Percentiles rank a stretch among this genome's conserved stretches.
Conservation (phyloP, 495 filamentous ascomycete species). For the Trichoderma asperelloides region DNA sequence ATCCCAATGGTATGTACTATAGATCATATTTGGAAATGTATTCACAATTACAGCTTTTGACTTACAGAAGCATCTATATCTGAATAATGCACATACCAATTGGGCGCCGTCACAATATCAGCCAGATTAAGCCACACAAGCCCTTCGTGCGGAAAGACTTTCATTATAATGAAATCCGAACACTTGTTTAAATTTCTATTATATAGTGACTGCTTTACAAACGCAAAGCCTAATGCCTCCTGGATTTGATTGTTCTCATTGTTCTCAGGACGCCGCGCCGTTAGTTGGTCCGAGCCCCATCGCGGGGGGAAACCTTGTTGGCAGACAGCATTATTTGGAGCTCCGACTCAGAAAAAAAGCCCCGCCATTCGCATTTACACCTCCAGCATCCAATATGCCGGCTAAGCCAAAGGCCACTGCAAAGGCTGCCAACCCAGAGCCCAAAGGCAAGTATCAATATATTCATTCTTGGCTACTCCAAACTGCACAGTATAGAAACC, state of each 20-base stretch:
- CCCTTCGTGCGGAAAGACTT: too few relatives aligned
- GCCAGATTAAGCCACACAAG: too few relatives aligned
- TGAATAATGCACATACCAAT: too few relatives aligned
- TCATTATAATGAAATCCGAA: too few relatives aligned
- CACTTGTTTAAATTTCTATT: too few relatives aligned
- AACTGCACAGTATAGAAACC: neutral
- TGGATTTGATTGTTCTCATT: neutral
- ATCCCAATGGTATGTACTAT: too few relatives aligned
- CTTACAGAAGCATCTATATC: too few relatives aligned
- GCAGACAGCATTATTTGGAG: neutral
- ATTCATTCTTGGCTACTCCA: neutral
- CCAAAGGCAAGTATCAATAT: neutral
- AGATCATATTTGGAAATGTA: too few relatives aligned
- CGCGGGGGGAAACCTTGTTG: neutral
- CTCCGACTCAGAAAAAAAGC: neutral
- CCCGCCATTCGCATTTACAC: constrained; percentile 5
- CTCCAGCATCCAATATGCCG: constrained; percentile 9
- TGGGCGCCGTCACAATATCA: too few relatives aligned
- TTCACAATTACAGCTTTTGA: too few relatives aligned
- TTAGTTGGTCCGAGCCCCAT: neutral
- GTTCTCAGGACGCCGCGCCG: neutral
- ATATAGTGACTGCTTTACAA: too few relatives aligned
- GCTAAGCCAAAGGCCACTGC: constrained; percentile 3
- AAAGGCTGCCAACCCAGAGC: constrained; percentile 9
- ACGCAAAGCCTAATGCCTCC: neutral